phyloP scores from a whole-genome alignment of 1,284 basidiomycete species.

The Heterobasidion annosum region DNA sequence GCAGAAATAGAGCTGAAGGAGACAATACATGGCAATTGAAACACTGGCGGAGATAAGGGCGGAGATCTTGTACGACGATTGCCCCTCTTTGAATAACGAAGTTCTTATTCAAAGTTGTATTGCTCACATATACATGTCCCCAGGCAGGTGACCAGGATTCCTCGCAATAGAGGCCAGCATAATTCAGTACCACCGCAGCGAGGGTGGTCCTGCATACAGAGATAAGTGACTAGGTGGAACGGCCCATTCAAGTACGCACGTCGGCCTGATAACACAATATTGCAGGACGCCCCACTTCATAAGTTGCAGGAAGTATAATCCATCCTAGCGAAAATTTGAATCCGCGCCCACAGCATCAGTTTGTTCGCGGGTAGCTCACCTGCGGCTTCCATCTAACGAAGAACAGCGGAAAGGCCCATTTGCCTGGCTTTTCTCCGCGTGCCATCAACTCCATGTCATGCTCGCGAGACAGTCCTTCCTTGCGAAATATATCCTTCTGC shows the following conservation, averaged over 20 bases:
- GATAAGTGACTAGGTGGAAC: background rate
- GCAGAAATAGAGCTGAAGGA: constrained; percentile 67
- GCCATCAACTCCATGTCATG: constrained; percentile 34
- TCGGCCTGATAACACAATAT: constrained; percentile 64
- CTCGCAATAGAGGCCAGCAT: constrained; percentile 64
- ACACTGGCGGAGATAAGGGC: constrained; percentile 64
- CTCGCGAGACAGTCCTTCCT: constrained; percentile 43
- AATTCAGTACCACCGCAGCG: constrained; percentile 55
- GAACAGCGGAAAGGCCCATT: constrained; percentile 68
- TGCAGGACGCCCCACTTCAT: constrained; percentile 82
- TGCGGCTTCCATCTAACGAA: constrained; percentile 55
- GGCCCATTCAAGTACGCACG: constrained; percentile 25
- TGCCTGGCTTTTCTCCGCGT: constrained; percentile 36
- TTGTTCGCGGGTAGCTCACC: constrained; percentile 19
- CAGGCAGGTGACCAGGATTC: constrained; percentile 60
- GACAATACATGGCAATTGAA: constrained; percentile 74
- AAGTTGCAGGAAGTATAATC: constrained; percentile 63
- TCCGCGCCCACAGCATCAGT: background rate
- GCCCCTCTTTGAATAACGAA: background rate
- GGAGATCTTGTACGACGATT: constrained; percentile 34
- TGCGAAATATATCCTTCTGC: constrained; percentile 55
- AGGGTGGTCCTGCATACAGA: constrained; percentile 43
- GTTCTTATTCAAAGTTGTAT: background rate
- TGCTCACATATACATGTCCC: constrained; percentile 60
- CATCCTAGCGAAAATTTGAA: constrained; percentile 34